phyloP scores from a whole-genome alignment of 768 basidiomycete species.

The Chalciporus pseudorubinellus region DNA sequence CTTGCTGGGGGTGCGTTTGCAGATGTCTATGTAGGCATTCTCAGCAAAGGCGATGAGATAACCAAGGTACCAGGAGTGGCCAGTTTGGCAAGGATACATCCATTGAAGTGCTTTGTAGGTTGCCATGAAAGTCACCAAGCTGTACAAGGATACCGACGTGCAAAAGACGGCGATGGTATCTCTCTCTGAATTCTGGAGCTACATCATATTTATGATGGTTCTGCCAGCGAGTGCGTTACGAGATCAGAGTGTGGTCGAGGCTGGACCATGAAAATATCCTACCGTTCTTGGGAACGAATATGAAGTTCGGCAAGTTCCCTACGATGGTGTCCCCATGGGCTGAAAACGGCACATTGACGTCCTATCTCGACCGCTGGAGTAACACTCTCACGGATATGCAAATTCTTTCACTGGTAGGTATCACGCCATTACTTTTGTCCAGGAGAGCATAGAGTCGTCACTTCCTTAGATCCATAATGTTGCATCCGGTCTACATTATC shows the following conservation, averaged over 20 bases:
- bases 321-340: not conserved
- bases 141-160: not conserved
- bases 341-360: not conserved
- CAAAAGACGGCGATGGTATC: not conserved
- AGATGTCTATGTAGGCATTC: too few relatives aligned
- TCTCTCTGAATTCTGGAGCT: not conserved
- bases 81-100: too few relatives aligned
- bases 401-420: too few relatives aligned
- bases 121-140: not conserved
- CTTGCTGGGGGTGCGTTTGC: too few relatives aligned
- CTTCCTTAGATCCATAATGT: not conserved
- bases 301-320: not conserved
- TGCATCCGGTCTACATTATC: not conserved
- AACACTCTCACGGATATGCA: not conserved
- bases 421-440: not conserved
- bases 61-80: too few relatives aligned
- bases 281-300: not conserved
- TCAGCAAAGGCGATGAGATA: too few relatives aligned
- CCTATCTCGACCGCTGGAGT: not conserved
- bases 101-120: not conserved
- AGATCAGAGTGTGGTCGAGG: not conserved
- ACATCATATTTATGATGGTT: too few relatives aligned
- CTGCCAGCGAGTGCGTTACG: not conserved
- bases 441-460: not conserved
- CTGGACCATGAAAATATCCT: slow-evolving; percentile 1